Percentiles rank a stretch among this genome's conserved stretches.
These are phyloP conservation scores for Beta vulgaris DNA, from an alignment of 148 eudicot species.

Conservation along the genomic window DNA sequence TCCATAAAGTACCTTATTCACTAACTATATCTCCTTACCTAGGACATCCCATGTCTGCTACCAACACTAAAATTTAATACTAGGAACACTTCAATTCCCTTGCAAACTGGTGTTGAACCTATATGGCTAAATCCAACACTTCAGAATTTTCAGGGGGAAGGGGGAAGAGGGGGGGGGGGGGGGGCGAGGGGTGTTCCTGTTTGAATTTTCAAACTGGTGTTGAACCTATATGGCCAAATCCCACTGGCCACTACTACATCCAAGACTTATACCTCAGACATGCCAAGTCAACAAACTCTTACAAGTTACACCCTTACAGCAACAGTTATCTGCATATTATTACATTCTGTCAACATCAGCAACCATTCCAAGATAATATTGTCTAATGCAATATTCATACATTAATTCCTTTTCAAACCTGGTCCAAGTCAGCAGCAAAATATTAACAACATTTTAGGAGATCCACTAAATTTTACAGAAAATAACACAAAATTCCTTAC, in stretches of 20 bases:
- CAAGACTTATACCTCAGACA: background rate
- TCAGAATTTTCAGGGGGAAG: background rate
- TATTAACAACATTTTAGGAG: background rate
- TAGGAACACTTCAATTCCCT: background rate
- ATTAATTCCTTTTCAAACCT: background rate
- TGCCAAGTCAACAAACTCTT: background rate
- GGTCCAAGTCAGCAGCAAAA: conserved; percentile 1
- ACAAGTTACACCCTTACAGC: background rate
- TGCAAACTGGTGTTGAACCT: background rate
- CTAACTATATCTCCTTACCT: background rate
- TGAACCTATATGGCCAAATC: no score
- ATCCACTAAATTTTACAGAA: background rate
- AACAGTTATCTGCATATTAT: background rate
- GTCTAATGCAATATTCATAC: background rate
- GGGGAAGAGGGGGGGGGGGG: background rate
- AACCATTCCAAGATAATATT: background rate
- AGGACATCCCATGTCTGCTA: background rate
- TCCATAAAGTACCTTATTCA: background rate
- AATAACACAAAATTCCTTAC: background rate
- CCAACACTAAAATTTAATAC: background rate
- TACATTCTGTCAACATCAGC: background rate
- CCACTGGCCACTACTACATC: background rate
- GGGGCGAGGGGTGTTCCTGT: background rate
- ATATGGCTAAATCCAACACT: background rate
- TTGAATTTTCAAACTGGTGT: background rate